Evolutionary conservation across 1,284 basidiomycete genomes (phyloP).

Genomic region (Sanghuangporus baumii): DNA sequence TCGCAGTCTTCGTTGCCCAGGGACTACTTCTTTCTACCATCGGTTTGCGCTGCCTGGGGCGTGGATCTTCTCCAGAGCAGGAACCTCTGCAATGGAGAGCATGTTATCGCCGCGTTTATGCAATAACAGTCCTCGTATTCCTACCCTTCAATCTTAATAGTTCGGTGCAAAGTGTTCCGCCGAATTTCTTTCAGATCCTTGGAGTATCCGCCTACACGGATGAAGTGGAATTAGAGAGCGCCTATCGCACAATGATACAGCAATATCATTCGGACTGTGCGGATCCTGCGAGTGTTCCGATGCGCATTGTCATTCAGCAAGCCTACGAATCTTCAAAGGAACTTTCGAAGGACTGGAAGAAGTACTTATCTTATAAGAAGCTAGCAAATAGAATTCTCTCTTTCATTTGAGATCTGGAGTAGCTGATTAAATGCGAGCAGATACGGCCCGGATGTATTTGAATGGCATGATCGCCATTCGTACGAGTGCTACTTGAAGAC

Average conservation of each 20-base stretch:
- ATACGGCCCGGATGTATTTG: constrained; percentile 70
- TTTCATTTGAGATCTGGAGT: background rate
- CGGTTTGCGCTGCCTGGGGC: constrained; percentile 31
- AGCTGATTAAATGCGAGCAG: constrained; percentile 29
- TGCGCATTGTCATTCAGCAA: constrained; percentile 71
- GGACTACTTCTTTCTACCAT: constrained; percentile 36
- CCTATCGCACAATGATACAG: constrained; percentile 72
- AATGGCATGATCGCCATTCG: constrained; percentile 54
- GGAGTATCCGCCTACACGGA: constrained; percentile 57
- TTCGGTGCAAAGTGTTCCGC: constrained; percentile 46
- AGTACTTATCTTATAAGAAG: constrained; percentile 85
- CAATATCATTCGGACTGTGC: constrained; percentile 76
- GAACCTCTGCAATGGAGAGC: constrained; percentile 42
- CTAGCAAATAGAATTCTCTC: constrained; percentile 26
- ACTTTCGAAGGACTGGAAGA: constrained; percentile 70
- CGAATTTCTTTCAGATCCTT: constrained; percentile 75
- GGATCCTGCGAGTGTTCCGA: constrained; percentile 52
- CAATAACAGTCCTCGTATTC: constrained; percentile 63
- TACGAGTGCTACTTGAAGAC: constrained; percentile 44
- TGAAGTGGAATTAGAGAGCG: constrained; percentile 59
- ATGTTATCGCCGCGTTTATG: constrained; percentile 59
- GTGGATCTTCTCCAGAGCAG: constrained; percentile 31
- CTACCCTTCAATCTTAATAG: constrained; percentile 61
- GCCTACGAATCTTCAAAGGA: constrained; percentile 66
- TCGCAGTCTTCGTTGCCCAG: constrained; percentile 39